Base-by-base conservation (phyloP, 805 yeast genomes). In the Geotrichum ghanense region DNA sequence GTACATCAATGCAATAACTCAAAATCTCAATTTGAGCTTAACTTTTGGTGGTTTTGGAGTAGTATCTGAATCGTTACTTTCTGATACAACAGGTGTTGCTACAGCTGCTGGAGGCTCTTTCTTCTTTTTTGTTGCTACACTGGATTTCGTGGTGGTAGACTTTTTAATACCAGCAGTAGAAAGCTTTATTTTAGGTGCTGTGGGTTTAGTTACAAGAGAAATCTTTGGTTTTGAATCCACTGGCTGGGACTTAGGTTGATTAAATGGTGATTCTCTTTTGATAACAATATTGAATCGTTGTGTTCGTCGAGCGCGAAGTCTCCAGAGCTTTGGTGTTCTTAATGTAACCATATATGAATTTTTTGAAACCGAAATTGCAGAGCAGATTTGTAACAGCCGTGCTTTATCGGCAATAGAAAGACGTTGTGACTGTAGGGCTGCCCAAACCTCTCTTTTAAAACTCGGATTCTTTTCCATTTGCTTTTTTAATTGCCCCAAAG, bases 291-390 rank as follows among this genome's bases (percentile, higher is more conserved):
- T 68, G 2, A 80, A 80, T 22, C 67, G 66, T 0, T 76, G 82
- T 3, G 70, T 51, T 45, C 74, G 55, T 52, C 71, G 73, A 0
- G 87, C 85, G 5, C 75, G 76, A 21, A 92, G 67, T 52, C 76
- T 77, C 58, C 76, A 80, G 45, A 78, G 78, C 53, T 79, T 72
- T 2, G 96, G 96, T 12, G 79, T 64, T 3, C 78, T 73, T 20
- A 88, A 64, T 2, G 66, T 72, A 1, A 87, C 87, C n/a, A 74
- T 57, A 41, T 80, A 72, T 2, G 76, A 69, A 51, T 83, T 80
- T 24, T 67, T 63, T 4, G 88, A 75, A 35, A 73, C 73, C 55
- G 77, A 84, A 22, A 90, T 63, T 6, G 90, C 73, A 39, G 78
- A 76, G 45, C 84, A 69, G 2, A 85, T 56, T 48, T 78, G 83